These are phyloP conservation scores for Boletus rubescentipes DNA, from an alignment of 768 basidiomycete genomes.

Conservation along the genomic window DNA sequence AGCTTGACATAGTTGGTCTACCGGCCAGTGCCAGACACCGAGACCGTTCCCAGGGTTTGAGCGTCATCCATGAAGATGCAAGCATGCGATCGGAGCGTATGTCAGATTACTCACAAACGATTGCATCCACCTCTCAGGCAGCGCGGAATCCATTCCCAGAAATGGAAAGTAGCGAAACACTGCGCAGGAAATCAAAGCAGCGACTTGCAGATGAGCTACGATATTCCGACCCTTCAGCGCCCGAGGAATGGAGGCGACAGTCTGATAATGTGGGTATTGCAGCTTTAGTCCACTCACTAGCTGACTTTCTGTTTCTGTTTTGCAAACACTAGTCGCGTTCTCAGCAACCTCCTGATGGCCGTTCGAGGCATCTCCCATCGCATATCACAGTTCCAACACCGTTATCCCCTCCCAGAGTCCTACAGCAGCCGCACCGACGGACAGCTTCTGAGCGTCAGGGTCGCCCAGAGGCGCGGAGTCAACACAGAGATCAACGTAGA, in stretches of 20 bases:
- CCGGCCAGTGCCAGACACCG: conserved; percentile 19
- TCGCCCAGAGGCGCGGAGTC: conserved; percentile 18
- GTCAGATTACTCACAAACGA: conserved; percentile 25
- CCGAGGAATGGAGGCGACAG: conserved; percentile 33
- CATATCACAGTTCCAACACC: conserved; percentile 27
- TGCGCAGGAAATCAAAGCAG: conserved; percentile 24
- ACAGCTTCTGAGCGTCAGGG: conserved; percentile 26
- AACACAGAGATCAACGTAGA: conserved; percentile 22
- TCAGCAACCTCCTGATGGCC: conserved; percentile 12
- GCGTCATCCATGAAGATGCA: conserved; percentile 34
- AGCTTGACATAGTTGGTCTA: conserved; percentile 32
- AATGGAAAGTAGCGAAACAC: conserved; percentile 17
- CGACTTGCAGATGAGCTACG: conserved; percentile 35
- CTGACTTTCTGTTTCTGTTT: neutral
- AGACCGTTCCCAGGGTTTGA: conserved; percentile 25
- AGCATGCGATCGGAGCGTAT: conserved; percentile 28
- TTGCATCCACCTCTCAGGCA: conserved; percentile 18
- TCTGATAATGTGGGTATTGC: conserved; percentile 17
- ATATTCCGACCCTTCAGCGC: conserved; percentile 32
- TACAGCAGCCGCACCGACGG: conserved; percentile 20
- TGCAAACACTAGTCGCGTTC: conserved; percentile 15
- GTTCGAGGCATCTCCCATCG: conserved; percentile 18
- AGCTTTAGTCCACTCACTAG: neutral
- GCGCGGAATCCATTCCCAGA: conserved; percentile 14
- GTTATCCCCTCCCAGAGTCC: conserved; percentile 23